Conservation (phyloP, 2,329 filamentous ascomycete genomes). For the Albifimbria verrucaria region DNA sequence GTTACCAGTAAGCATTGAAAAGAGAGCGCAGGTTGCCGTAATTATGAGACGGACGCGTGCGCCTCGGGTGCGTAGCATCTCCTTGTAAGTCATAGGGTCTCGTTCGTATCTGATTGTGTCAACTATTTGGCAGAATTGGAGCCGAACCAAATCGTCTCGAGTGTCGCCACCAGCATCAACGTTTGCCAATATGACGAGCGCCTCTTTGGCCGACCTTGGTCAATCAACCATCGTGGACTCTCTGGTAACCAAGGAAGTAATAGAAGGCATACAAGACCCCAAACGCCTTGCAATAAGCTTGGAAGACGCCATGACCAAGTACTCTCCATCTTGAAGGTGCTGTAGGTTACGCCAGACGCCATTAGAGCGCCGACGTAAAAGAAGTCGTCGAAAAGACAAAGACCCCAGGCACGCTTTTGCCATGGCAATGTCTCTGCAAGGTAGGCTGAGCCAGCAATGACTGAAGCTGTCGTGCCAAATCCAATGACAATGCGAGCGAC, state of each 20-base stretch:
- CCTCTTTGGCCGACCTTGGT: constrained; percentile 38
- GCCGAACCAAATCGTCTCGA: constrained; percentile 21
- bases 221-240: constrained; percentile 44
- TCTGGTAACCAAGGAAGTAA: constrained; percentile 34
- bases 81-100: constrained; percentile 42
- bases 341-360: constrained; percentile 42
- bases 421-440: constrained; percentile 45
- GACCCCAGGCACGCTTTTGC: constrained; percentile 15
- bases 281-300: constrained; percentile 26
- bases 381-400: constrained; percentile 14
- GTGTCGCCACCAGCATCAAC: constrained; percentile 41
- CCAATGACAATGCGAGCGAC: constrained; percentile 44
- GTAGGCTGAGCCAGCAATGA: constrained; percentile 42
- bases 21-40: constrained; percentile 43
- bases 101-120: constrained; percentile 36
- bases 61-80: constrained; percentile 43
- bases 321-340: constrained; percentile 25
- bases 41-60: constrained; percentile 47
- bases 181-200: constrained; percentile 36
- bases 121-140: constrained; percentile 29
- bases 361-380: constrained; percentile 36
- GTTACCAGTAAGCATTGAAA: constrained; percentile 37
- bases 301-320: constrained; percentile 35
- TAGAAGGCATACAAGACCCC: constrained; percentile 22
- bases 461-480: constrained; percentile 38